Evolutionary conservation across 352 stramenopile genomes (phyloP).

Genomic region (Globisporangium cylindrosporum): DNA sequence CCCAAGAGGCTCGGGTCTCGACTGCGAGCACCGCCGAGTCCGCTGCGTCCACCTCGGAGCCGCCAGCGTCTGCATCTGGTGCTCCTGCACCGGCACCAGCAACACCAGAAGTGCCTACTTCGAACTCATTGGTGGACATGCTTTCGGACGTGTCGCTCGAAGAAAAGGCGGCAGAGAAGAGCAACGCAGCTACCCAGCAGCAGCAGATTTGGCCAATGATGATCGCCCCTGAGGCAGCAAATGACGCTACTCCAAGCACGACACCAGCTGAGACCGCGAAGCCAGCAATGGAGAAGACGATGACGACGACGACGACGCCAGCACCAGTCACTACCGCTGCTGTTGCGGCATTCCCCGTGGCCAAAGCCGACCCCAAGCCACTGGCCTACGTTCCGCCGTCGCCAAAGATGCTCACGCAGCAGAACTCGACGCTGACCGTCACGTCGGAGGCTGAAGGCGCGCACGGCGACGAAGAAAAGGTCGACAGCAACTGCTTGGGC

Average conservation of each 20-base stretch:
- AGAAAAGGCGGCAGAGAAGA: conserved; percentile 9
- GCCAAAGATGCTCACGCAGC: conserved; percentile 15
- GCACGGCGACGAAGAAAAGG: conserved; percentile 19
- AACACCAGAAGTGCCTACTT: neutral
- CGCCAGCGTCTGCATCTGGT: neutral
- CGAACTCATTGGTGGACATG: conserved; percentile 1
- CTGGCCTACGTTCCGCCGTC: conserved; percentile 15
- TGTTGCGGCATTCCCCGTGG: neutral
- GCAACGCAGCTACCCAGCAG: neutral
- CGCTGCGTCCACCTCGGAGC: neutral
- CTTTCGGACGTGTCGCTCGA: conserved; percentile 10
- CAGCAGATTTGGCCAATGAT: neutral
- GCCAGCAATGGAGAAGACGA: neutral
- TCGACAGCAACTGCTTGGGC: conserved; percentile 38
- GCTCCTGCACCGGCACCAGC: neutral
- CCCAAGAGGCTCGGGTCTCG: neutral
- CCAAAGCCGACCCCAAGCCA: neutral
- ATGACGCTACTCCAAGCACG: neutral
- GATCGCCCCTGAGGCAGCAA: neutral
- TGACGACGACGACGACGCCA: neutral
- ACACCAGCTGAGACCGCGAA: neutral
- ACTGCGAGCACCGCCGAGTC: conserved; percentile 7
- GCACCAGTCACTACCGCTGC: neutral
- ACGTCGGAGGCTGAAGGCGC: conserved; percentile 14
- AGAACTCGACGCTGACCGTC: conserved; percentile 13